Base-by-base conservation (phyloP, 2,329 filamentous ascomycete genomes). In the Penicillium glabrum region DNA sequence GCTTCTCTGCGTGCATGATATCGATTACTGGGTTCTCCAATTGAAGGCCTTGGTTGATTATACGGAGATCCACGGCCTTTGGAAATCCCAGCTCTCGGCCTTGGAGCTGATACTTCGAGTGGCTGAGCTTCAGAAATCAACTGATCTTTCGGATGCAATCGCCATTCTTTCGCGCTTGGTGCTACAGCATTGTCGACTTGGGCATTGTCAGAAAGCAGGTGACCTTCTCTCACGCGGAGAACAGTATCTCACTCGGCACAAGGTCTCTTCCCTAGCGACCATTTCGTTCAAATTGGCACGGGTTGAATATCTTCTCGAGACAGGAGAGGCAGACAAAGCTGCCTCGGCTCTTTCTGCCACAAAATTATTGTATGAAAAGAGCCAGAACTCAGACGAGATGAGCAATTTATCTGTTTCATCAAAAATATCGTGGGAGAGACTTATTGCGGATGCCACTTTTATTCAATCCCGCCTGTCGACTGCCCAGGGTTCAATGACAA, bases 221-320 rank as follows among this genome's bases (percentile, higher is more conserved):
- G 67, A 80, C 5, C 71, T 81, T 2, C 79, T 97, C 16, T 79
- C 82, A 1, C 81, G 82, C 53, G 85, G 86, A 3, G 82, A 86
- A 60, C 72, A 77, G 21, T 80, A 82, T 50, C 62, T 81, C 6
- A 67, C 69, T 11, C 71, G 70, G 9, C 72, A 73, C 41, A 69
- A 71, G 1, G 62, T 79, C 2, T 77, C 80, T 3, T 72, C 75
- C 10, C 73, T 82, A 49, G 76, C 80, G 14, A 74, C 71, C 27
- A 63, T 88, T 14, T 78, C 80, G 33, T 89, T 89, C 70, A 83
- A 92, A 61, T 75, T 96, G 7, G 85, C 86, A 0, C 86, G 87
- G 59, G 87, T 89, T 0, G 90, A 96, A 70, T 91, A 92, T 70
- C 80, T 88, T 27, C 77, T 93, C 19, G 83, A 84, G 1, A 82